Evolutionary conservation across 306 rosid species (phyloP).

Genomic region (Malus sieversii): DNA sequence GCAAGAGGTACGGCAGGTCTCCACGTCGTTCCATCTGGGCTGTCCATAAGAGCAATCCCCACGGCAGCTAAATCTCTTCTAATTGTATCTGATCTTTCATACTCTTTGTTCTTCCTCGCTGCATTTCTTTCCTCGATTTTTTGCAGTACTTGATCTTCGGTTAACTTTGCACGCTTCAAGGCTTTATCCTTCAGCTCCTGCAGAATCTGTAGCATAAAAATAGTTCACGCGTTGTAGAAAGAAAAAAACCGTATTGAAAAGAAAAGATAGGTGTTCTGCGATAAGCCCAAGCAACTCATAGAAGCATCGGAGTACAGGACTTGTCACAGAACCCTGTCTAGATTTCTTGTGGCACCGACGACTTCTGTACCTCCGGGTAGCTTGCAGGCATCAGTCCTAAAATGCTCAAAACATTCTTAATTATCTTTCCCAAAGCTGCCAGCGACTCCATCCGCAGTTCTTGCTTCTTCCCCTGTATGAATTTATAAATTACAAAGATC

Average conservation of each 20-base stretch:
- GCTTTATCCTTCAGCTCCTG: constrained; percentile 72
- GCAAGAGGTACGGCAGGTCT: constrained; percentile 80
- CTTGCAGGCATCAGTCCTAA: constrained; percentile 73
- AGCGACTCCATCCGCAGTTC: constrained; percentile 71
- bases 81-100: constrained; percentile 68
- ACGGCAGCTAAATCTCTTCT: constrained; percentile 63
- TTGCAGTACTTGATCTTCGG: constrained; percentile 57
- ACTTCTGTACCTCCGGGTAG: constrained; percentile 55
- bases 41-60: constrained; percentile 88
- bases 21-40: constrained; percentile 83
- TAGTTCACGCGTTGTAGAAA: not conserved
- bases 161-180: constrained; percentile 70
- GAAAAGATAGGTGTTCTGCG: not conserved
- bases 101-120: constrained; percentile 74
- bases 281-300: not conserved
- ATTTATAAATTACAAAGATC: constrained; percentile 10
- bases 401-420: constrained; percentile 44
- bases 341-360: constrained; percentile 1
- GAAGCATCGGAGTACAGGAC: not conserved
- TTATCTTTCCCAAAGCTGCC: constrained; percentile 54
- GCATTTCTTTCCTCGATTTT: constrained; percentile 64
- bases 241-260: not conserved
- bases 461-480: constrained; percentile 70
- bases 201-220: constrained; percentile 45
- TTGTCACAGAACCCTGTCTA: not conserved